Base-by-base conservation (phyloP, 1,284 basidiomycete genomes). In the Tranzscheliella williamsii region DNA sequence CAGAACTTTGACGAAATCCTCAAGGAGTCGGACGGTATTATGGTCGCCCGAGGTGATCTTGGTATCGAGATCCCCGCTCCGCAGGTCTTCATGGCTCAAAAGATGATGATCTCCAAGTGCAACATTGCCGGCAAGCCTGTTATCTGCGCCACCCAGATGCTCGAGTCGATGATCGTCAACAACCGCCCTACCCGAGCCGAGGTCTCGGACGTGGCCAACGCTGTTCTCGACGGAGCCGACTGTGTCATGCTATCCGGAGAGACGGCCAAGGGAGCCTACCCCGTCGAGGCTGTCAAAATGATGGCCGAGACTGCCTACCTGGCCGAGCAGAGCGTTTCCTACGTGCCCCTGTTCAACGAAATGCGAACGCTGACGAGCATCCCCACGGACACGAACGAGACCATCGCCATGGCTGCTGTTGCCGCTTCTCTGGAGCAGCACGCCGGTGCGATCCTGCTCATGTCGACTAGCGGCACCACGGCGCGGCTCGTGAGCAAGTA, bases 121-220 rank as follows among this genome's bases (percentile, higher is more conserved):
- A 77, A 77, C 68, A 75, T 77, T 47, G 72, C 69, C 21, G 75
- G 75, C 42, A 77, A 99, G 83, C 93, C 95, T 42, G 90, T 91
- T 75, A 98, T 99, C 77, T 95, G 95, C 71, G 95, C 95, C 17
- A 99, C 95, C 16, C 95, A 99, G 81, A 98, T 99, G 95, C 87
- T 99, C 71, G 95, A 99, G 84, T 88, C 88, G 71, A 73, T 83
- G 78, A 47, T 42, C 33, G 45, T 60, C 60, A 75, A 77, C 71
- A 76, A 75, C 69, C 72, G 75, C 12, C 75, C 75, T 26, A 77
- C 75, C 7, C 72, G 75, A 36, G 75, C 75, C 32, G 75, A 77
- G 53, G 75, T 76, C 27, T 72, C 69, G 24, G 75, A 77, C 51
- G 75, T 77, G 29, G 75, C 75, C 45, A 77, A 77, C 48, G 75